Evolutionary conservation across 176 grass and related monocot species (phyloP).

Genomic region (Eragrostis nindensis): DNA sequence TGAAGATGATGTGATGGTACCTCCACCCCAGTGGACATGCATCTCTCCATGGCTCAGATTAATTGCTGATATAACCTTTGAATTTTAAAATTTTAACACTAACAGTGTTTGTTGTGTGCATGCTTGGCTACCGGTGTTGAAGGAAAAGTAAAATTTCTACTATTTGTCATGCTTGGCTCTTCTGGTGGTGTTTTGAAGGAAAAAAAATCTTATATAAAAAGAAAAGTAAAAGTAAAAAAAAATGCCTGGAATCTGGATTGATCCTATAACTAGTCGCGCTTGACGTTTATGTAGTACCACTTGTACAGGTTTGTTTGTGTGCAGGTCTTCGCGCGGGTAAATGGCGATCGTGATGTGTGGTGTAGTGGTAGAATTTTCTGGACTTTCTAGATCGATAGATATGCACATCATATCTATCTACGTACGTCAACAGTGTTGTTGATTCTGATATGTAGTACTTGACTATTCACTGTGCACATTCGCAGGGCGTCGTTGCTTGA

Average conservation of each 20-base stretch:
- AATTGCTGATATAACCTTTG: background rate
- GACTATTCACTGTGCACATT: background rate
- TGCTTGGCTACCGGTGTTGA: no score
- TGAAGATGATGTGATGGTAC: constrained; percentile 30
- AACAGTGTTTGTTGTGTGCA: background rate
- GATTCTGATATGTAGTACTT: background rate
- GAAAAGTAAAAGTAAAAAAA: no score
- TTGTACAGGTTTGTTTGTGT: constrained; percentile 2
- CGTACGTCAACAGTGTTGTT: background rate
- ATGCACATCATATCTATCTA: background rate
- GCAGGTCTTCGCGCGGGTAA: constrained; percentile 25
- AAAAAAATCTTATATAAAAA: no score
- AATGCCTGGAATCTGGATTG: background rate
- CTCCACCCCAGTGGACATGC: background rate
- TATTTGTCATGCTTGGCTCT: no score
- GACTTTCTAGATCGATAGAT: constrained; percentile 34
- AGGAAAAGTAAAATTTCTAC: no score
- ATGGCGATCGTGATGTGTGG: constrained; percentile 26
- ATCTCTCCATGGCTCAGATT: background rate
- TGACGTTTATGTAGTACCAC: background rate
- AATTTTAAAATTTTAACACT: background rate
- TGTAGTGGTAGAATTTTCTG: constrained; percentile 28
- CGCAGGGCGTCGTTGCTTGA: background rate
- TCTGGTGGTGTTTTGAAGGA: no score
- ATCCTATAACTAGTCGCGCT: background rate